Evolutionary conservation across 805 yeast genomes (phyloP).

Genomic region (Yamadazyma insecticola): DNA sequence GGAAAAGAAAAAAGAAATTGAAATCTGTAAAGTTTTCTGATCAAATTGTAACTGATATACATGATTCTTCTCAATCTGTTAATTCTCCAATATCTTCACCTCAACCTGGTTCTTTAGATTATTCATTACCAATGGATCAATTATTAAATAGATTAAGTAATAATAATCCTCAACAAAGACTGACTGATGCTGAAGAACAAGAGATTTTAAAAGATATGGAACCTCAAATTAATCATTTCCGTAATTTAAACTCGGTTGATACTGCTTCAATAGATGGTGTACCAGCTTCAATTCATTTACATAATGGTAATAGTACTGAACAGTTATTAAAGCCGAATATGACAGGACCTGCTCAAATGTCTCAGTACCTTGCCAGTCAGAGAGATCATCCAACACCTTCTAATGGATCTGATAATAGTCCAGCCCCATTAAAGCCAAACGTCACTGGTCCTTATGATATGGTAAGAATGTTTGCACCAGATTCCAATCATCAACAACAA

Average conservation of each 20-base stretch:
- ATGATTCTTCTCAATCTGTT: slow-evolving; percentile 18
- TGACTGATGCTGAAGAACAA: slow-evolving; percentile 52
- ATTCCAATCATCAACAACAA: slow-evolving; percentile 9
- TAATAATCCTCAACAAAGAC: slow-evolving; percentile 6
- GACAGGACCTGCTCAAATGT: slow-evolving; percentile 45
- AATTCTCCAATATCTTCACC: slow-evolving; percentile 20
- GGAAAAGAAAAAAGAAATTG: slow-evolving; percentile 31
- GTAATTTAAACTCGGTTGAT: slow-evolving; percentile 68
- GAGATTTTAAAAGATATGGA: slow-evolving; percentile 71
- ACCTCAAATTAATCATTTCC: slow-evolving; percentile 69
- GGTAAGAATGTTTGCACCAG: slow-evolving; percentile 12
- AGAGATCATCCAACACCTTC: slow-evolving; percentile 2
- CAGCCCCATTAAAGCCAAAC: slow-evolving; percentile 28
- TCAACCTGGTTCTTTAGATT: slow-evolving; percentile 40
- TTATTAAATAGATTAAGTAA: slow-evolving; percentile 41
- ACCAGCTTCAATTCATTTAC: slow-evolving; percentile 49
- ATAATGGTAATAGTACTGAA: slow-evolving; percentile 9
- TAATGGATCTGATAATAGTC: neutral
- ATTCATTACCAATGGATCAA: slow-evolving; percentile 75
- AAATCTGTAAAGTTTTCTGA: slow-evolving; percentile 75
- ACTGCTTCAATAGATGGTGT: slow-evolving; percentile 70
- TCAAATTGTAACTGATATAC: slow-evolving; percentile 48
- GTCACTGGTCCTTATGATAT: slow-evolving; percentile 41
- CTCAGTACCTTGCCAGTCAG: slow-evolving; percentile 22
- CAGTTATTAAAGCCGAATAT: slow-evolving; percentile 35